These are phyloP conservation scores for Cercospora citrullina DNA, from an alignment of 2,329 filamentous ascomycete genomes.

Conservation along the genomic window DNA sequence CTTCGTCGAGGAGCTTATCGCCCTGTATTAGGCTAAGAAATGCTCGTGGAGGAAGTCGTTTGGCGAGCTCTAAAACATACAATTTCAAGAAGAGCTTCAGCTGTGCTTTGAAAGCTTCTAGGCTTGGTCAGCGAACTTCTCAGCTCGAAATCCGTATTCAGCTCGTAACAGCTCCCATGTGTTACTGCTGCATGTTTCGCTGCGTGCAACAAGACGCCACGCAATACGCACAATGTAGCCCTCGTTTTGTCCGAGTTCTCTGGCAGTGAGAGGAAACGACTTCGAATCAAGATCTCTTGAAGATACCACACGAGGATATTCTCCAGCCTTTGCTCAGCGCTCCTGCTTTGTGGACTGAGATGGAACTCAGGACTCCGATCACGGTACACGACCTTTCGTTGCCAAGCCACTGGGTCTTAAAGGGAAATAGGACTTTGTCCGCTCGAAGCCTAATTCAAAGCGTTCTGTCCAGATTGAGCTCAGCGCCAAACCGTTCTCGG, in stretches of 20 bases:
- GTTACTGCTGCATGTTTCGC: not conserved
- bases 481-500: not conserved
- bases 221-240: not conserved
- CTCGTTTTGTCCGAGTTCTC: not conserved
- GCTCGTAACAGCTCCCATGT: not conserved
- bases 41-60: no score
- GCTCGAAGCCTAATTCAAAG: not conserved
- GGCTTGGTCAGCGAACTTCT: no score
- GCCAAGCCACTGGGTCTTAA: not conserved
- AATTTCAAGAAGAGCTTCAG: no score
- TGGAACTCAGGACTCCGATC: not conserved
- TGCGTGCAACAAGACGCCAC: not conserved
- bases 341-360: not conserved
- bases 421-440: not conserved
- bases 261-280: not conserved
- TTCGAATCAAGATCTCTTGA: not conserved
- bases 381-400: not conserved
- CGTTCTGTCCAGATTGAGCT: not conserved
- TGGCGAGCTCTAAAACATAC: no score
- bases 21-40: no score
- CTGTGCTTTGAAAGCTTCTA: no score
- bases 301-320: not conserved
- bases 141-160: not conserved
- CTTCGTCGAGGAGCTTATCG: no score
- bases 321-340: not conserved